Evolutionary conservation across 768 basidiomycete genomes (phyloP), one percentile per base, ranked within the genome.

Genomic region (Candolleomyces aberdarensis): DNA sequence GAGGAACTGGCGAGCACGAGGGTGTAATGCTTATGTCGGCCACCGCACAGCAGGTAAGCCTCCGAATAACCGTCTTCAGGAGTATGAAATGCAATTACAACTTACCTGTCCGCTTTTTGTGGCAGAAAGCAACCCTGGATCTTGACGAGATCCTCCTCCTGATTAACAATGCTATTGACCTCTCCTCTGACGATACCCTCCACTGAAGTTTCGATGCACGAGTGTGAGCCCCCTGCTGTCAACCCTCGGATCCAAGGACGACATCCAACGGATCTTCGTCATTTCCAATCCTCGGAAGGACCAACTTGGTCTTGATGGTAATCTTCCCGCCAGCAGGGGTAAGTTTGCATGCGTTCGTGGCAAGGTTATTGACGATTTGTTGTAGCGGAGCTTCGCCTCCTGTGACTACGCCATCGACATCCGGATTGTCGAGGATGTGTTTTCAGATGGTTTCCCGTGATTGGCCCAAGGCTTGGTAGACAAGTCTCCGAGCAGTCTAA

Each of bases 351-450:
- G 89, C 90, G 64, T 92, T 92, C 65, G 88, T 87, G 6, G 91
- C 87, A 51, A 96, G 84, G 71, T 95, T 94, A 51, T 89, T 92
- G 71, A 89, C 81, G 56, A 92, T 85, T 72, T 93, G 91, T 66
- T 91, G 81, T 55, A 94, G 70, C 14, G 92, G 83, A 50, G 88
- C 87, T 67, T 94, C 91, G 69, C 95, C 92, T 26, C 93, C 92
- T 14, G 90, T 84, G 43, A 96, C 92, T 54, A 89, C 76, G 0
- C 88, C 89, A 59, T 86, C 82, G 17, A 81, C 80, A 49, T 79
- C 76, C 1, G 83, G 80, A 61, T 83, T 67, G 41, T 80, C 76
- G 19, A 61, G 62, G 51, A 87, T 72, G 54, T 78, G 76, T 22
- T 72, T 70, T 22, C 65, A 66, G 48, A 85, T 81, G 0, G 67